phyloP scores from a whole-genome alignment of 352 stramenopile species.

The Pythium monospermum region DNA sequence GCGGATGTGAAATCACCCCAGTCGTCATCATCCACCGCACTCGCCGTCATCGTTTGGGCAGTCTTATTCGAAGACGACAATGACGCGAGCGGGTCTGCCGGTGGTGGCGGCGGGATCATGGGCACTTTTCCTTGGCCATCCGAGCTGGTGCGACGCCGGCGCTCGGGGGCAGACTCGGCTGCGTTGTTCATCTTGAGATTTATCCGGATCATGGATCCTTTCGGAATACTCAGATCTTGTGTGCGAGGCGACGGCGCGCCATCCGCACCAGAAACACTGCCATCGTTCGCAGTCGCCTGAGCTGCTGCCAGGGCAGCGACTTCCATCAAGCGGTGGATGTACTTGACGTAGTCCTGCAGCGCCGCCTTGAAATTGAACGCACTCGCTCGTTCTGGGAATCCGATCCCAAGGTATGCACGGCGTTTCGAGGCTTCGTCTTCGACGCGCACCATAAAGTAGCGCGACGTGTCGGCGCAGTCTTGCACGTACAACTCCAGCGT shows the following conservation, averaged over 20 bases:
- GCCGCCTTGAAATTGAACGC: constrained; percentile 87
- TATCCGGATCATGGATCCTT: constrained; percentile 75
- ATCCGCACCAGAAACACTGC: neutral
- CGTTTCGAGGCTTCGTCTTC: constrained; percentile 71
- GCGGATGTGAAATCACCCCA: constrained; percentile 83
- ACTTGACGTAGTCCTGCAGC: constrained; percentile 83
- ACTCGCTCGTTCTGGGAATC: constrained; percentile 65
- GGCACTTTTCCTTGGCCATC: constrained; percentile 24
- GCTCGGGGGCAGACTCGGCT: constrained; percentile 21
- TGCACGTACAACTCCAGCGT: constrained; percentile 73
- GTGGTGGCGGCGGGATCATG: constrained; percentile 53
- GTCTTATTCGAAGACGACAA: constrained; percentile 27
- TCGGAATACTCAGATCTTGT: constrained; percentile 54
- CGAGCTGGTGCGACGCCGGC: constrained; percentile 28
- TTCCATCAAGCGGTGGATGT: constrained; percentile 55
- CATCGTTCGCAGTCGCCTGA: constrained; percentile 8
- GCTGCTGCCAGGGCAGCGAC: constrained; percentile 25
- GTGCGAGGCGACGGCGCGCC: constrained; percentile 24
- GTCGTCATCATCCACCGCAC: constrained; percentile 56
- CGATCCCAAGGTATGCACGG: constrained; percentile 72
- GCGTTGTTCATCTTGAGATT: constrained; percentile 48
- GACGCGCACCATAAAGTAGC: constrained; percentile 86
- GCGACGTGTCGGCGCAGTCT: constrained; percentile 83
- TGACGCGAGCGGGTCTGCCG: constrained; percentile 28
- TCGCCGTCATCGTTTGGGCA: constrained; percentile 30